These are phyloP conservation scores for Coniferiporia weirii DNA, from an alignment of 1,284 basidiomycete genomes.

Conservation along the genomic window DNA sequence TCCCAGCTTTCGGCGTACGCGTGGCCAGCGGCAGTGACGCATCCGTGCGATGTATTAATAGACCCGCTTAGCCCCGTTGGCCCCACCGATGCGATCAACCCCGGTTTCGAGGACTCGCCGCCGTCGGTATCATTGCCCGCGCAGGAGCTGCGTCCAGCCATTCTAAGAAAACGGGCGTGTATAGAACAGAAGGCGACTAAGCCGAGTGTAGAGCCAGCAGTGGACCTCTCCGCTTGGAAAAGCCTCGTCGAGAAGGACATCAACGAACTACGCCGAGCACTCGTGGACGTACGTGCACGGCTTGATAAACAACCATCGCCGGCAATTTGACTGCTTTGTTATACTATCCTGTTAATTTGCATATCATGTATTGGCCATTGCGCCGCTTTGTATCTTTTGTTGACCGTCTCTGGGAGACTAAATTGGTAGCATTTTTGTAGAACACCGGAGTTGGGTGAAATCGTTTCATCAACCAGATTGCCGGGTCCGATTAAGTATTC, in stretches of 20 bases:
- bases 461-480: not conserved
- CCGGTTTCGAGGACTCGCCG: not conserved
- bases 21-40: not conserved
- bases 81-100: not conserved
- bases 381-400: no score
- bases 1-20: not conserved
- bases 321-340: not conserved
- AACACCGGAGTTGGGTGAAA: no score
- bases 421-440: no score
- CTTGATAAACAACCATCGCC: not conserved
- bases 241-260: constrained; percentile 2
- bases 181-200: not conserved
- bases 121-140: not conserved
- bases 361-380: not conserved
- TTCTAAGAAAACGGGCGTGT: not conserved
- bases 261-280: not conserved
- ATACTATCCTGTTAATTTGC: not conserved
- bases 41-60: not conserved
- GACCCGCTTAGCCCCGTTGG: not conserved
- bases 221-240: not conserved
- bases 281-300: not conserved
- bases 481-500: not conserved
- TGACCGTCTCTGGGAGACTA: no score
- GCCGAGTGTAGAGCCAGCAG: not conserved
- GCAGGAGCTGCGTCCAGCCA: not conserved